phyloP scores from a whole-genome alignment of 2,329 filamentous ascomycete species.

The Parafenestella ontariensis region DNA sequence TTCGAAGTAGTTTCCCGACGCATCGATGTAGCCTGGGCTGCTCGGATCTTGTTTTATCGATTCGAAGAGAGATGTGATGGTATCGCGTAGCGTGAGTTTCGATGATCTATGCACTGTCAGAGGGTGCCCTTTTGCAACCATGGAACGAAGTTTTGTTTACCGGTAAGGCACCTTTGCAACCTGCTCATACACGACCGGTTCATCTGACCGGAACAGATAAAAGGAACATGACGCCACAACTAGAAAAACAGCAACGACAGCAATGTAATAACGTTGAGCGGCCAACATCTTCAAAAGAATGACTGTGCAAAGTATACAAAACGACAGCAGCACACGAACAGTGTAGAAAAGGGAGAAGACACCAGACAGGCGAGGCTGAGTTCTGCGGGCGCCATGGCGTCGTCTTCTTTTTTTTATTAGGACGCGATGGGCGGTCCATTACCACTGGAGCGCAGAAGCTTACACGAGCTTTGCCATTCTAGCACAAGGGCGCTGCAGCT shows the following conservation, averaged over 20 bases:
- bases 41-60: constrained; percentile 21
- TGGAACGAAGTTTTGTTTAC: constrained; percentile 2
- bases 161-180: constrained; percentile 13
- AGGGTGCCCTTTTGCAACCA: not conserved
- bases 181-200: constrained; percentile 3
- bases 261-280: constrained; percentile 17
- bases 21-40: constrained; percentile 14
- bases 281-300: constrained; percentile 18
- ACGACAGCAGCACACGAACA: not conserved
- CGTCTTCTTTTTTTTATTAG: not conserved
- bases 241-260: constrained; percentile 19
- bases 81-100: constrained; percentile 18
- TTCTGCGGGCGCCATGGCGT: not conserved
- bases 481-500: not conserved
- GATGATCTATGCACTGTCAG: constrained; percentile 6
- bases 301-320: not conserved
- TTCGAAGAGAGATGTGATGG: constrained; percentile 22
- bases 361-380: not conserved
- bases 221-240: constrained; percentile 13
- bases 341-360: not conserved
- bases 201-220: constrained; percentile 14
- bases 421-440: not conserved
- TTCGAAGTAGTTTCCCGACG: constrained; percentile 17
- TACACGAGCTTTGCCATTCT: not conserved
- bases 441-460: not conserved